Percentiles rank a stretch among this genome's conserved stretches.
These are phyloP conservation scores for Tuber magnatum DNA, from an alignment of 495 filamentous ascomycete species.

Conservation along the genomic window DNA sequence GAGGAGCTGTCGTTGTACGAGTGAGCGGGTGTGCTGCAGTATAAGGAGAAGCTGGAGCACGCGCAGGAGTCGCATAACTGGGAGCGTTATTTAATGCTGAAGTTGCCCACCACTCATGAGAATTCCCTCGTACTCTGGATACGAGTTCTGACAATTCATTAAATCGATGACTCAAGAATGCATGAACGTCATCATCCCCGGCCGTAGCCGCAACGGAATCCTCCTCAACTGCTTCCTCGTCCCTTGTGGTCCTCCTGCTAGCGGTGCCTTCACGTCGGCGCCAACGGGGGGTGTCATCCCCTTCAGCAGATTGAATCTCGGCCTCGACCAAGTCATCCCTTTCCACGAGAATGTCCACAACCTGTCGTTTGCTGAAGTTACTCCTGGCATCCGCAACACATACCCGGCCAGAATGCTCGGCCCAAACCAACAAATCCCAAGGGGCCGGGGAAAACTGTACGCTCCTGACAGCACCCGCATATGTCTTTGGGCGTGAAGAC, in stretches of 20 bases:
- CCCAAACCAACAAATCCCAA: conserved; percentile 87
- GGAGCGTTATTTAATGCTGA: conserved; percentile 13
- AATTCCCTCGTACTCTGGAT: conserved; percentile 33
- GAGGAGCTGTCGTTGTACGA: conserved; percentile 19
- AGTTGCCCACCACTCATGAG: conserved; percentile 32
- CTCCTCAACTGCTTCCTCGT: conserved; percentile 28
- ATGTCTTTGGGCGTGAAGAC: conserved; percentile 54
- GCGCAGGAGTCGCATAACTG: conserved; percentile 17
- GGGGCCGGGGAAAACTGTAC: conserved; percentile 87
- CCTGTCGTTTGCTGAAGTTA: conserved; percentile 67
- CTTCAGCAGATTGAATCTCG: conserved; percentile 30
- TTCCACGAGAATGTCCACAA: conserved; percentile 42
- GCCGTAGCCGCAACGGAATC: conserved; percentile 24
- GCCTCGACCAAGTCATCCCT: conserved; percentile 35
- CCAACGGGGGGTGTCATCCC: conserved; percentile 29
- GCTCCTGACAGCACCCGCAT: conserved; percentile 73
- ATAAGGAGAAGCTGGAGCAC: conserved; percentile 13
- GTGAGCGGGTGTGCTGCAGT: conserved; percentile 13
- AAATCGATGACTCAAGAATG: conserved; percentile 33
- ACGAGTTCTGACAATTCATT: conserved; percentile 30
- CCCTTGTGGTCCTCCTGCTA: conserved; percentile 29
- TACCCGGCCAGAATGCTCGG: conserved; percentile 76
- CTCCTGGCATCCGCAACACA: conserved; percentile 78
- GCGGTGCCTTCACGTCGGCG: conserved; percentile 26
- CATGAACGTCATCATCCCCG: conserved; percentile 26